Base-by-base conservation (phyloP, 2,329 filamentous ascomycete species). In the Epichloe gansuensis region DNA sequence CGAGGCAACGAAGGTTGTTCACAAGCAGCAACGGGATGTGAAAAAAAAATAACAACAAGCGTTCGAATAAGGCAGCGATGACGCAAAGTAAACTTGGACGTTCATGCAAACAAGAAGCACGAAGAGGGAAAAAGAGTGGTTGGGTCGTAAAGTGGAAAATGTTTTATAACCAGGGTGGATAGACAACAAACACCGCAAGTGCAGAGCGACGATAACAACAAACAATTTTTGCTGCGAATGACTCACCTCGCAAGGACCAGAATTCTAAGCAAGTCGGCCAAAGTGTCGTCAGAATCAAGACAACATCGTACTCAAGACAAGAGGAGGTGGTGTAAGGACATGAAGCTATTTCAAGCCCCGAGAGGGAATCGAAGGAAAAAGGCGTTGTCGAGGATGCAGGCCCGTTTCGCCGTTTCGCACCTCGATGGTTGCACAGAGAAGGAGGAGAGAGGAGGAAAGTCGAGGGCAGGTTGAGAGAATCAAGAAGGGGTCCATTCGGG, bases 161-260 rank as follows among this genome's bases (percentile, higher is more conserved):
- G 28, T 31, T 31, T 9, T n/a, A 39, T 45, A 46, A 45, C 50
- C 44, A 49, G 52, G 45, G 51, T 51, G 49, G 48, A 46, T 21
- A 13, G 48, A 44, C 17, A 50, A 37, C 51, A 54, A 48, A 56
- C 51, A 54, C 31, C 48, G 51, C 42, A 48, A 53, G 25, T 23
- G 50, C 34, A 42, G 6, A 31, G 31, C 50, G 35, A 44, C 44
- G 51, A 53, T 35, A 43, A 56, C 54, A 52, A 52, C 37, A 54
- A 43, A 46, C 28, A n/a, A 11, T 38, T 11, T 35, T 48, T 11
- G 49, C 4, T 17, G 47, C 25, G 9, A 42, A 34, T 50, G 48
- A 57, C 56, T 57, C 51, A 57, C 56, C 54, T 53, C 37, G 35
- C 51, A 37, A 50, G n/a, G 23, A 41, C 17, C 15, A 37, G 34